These are phyloP conservation scores for Coelastrella sp. DNA, from an alignment of 139 green algal species.

Conservation along the genomic window DNA sequence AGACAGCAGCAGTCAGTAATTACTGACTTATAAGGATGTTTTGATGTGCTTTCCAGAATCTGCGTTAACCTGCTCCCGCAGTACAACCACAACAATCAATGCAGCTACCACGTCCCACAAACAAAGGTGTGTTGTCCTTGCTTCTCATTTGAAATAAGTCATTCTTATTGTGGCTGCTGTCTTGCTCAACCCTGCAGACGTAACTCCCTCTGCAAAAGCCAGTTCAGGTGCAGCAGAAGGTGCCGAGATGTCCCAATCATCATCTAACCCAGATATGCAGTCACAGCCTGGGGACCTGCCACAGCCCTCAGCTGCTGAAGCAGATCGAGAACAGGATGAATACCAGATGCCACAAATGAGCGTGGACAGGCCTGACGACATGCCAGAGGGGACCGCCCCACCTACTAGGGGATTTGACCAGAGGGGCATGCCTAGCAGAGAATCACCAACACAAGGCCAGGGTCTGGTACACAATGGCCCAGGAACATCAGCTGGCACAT, in stretches of 20 bases:
- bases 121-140: too few species aligned
- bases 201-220: too few species aligned
- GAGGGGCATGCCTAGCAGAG: not conserved
- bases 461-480: not conserved
- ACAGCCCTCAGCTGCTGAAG: not conserved
- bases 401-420: not conserved
- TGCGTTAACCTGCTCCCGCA: too few species aligned
- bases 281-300: not conserved
- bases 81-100: too few species aligned
- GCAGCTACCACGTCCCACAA: too few species aligned
- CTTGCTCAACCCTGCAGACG: too few species aligned
- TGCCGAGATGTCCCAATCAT: not conserved
- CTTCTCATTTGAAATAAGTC: too few species aligned
- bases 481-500: not conserved
- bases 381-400: not conserved
- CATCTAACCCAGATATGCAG: not conserved
- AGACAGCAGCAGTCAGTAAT: too few species aligned
- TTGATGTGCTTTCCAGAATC: too few species aligned
- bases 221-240: not conserved
- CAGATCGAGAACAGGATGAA: not conserved
- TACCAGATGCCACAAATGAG: not conserved
- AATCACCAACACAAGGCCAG: not conserved
- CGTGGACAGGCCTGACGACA: not conserved
- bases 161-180: too few species aligned
- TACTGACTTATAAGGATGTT: too few species aligned